Base-by-base conservation (phyloP, 1,284 basidiomycete genomes). In the Stygiomarasmius scandens region DNA sequence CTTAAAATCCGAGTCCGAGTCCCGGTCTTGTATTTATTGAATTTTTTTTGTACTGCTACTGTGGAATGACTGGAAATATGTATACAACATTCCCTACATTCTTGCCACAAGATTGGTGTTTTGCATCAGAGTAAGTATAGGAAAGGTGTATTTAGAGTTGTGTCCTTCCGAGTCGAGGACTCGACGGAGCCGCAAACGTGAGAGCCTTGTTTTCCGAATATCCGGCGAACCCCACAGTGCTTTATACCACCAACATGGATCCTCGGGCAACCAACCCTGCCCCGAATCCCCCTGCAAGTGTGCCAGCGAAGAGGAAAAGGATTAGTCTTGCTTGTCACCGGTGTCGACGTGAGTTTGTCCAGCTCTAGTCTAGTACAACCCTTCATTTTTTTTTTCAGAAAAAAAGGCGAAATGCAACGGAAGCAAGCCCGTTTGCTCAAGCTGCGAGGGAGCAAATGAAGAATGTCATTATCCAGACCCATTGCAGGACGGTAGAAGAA, bases 381-480 rank as follows among this genome's bases (percentile, higher is more conserved):
- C 49, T n/a, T 9, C 16, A 6, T 52, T 58, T 51, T 32, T 11
- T 34, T 24, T 38, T 25, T 22, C 53, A 60, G 58, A 54, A 46
- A 60, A 60, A 50, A 60, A 60, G 51, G 58, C 54, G 14, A 60
- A 60, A 49, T 60, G 58, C 46, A 48, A 60, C 32, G 58, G 58
- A 22, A 56, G 25, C 44, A 60, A 60, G 43, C 58, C 58, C 11
- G 48, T 56, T 25, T 60, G 58, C 25, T 52, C 54, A 12, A 60
- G 52, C 23, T 60, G 58, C 27, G 48, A 56, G 27, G 38, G n/a
- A 22, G 32, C 58, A 20, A 48, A 38, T 22, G 34, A 55, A 24
- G 11, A 20, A 10, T 60, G 58, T 27, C 50, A 60, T 32, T 60
- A 55, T 54, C 58, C 58, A 10, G 55, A 60, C 51, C 58, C 58